Base-by-base conservation (phyloP, 371 early-diverging fungal genomes). In the Syncephalastrum racemosum region DNA sequence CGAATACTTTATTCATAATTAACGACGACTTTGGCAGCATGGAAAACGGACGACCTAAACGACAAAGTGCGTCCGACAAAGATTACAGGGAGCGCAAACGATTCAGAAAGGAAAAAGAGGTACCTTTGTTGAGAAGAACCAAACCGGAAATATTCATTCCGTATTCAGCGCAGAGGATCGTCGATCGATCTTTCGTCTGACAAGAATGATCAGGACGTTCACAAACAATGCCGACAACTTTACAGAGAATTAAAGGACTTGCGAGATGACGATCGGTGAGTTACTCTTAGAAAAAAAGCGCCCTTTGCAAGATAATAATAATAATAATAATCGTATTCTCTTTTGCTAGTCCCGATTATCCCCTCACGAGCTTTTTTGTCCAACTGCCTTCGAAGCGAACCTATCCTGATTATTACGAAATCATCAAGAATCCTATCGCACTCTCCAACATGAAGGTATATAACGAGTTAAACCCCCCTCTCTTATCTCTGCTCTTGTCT, bases 371-470 rank as follows among this genome's bases (percentile, higher is more conserved):
- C 14, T 66, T 87, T 41, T 96, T 95, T 66, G 50, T 82, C 53
- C 84, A 89, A 43, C 78, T 91, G 12, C 95, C 96, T 4, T 87
- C 88, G 10, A 76, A 76, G 59, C 75, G 79, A 2, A 81, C 85
- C 22, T 94, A 95, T 60, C 95, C 96, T 2, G 95, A 95, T 55
- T 97, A 96, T 67, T 96, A 94, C 70, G 79, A 88, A 39, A 71
- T 92, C 48, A 94, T 95, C 58, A 85, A 87, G 50, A 70, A 84
- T 2, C 97, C 96, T 8, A 93, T 95, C 66, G 86, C 93, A 6
- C 60, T 95, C 5, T 76, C 83, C 27, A 73, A 76, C 27, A 89
- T 91, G n/a, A 75, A 82, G 70, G 78, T 78, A 61, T 12, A 47
- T 4, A 20, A 44, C 22, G 6, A 14, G 36, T 15, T 44, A 15